Conservation (phyloP, 176 grass and related monocot genomes). For the Eragrostis curvula region DNA sequence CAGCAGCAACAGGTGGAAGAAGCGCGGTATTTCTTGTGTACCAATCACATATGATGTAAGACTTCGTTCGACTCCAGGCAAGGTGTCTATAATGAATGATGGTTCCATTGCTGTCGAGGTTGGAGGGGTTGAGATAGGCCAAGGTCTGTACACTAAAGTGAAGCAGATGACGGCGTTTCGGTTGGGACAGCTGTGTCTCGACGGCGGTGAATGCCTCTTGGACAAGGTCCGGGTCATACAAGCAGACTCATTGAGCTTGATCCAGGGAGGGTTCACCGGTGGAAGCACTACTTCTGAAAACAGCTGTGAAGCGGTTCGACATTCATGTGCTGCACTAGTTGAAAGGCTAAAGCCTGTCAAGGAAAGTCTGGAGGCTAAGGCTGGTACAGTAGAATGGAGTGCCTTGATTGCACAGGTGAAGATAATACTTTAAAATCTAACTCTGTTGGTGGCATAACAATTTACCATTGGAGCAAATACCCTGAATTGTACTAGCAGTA, state of each 20-base stretch:
- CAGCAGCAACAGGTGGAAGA: slow-evolving; percentile 67
- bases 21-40: slow-evolving; percentile 85
- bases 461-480: too few species aligned
- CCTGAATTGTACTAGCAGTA: neutral
- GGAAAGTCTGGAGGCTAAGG: slow-evolving; percentile 56
- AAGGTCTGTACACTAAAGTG: slow-evolving; percentile 91
- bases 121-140: slow-evolving; percentile 82
- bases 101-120: slow-evolving; percentile 91
- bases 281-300: slow-evolving; percentile 88
- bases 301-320: slow-evolving; percentile 71
- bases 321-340: slow-evolving; percentile 55
- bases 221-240: slow-evolving; percentile 78
- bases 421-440: neutral
- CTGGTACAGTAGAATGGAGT: slow-evolving; percentile 53
- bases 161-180: slow-evolving; percentile 79
- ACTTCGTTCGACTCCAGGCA: slow-evolving; percentile 54
- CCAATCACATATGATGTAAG: slow-evolving; percentile 52
- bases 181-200: slow-evolving; percentile 57
- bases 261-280: slow-evolving; percentile 73
- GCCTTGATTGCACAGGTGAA: slow-evolving; percentile 64
- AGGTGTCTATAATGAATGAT: slow-evolving; percentile 86
- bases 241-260: slow-evolving; percentile 69
- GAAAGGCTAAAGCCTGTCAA: slow-evolving; percentile 78
- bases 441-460: neutral
- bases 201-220: slow-evolving; percentile 55